Evolutionary conservation across 116 monocot genomes (phyloP).

Genomic region (Iris pallida): DNA sequence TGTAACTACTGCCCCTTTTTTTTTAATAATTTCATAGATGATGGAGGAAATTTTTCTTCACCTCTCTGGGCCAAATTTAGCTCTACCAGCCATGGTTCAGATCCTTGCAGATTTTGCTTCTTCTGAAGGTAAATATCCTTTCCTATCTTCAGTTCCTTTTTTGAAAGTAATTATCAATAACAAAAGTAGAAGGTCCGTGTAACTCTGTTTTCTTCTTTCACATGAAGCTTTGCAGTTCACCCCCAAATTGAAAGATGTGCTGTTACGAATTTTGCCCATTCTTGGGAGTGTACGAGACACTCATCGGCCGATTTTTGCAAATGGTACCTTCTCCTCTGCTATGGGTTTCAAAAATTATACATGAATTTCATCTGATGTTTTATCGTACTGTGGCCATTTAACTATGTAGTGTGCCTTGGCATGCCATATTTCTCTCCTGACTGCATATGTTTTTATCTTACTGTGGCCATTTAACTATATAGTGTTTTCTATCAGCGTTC

Average conservation of each 20-base stretch:
- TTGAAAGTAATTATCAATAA: conserved; percentile 2
- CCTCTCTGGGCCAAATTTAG: conserved; percentile 73
- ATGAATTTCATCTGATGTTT: no score
- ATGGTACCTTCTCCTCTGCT: conserved; percentile 50
- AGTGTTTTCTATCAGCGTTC: conserved; percentile 29
- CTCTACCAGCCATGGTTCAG: conserved; percentile 87
- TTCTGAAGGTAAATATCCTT: conserved; percentile 55
- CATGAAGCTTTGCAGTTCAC: no score
- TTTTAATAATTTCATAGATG: conserved; percentile 33
- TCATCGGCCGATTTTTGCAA: conserved; percentile 84
- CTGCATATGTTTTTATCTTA: not conserved
- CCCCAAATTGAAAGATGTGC: no score
- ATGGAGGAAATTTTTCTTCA: conserved; percentile 97
- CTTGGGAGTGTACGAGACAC: conserved; percentile 79
- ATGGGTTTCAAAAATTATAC: not conserved
- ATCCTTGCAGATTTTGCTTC: conserved; percentile 95
- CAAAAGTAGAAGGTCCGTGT: no score
- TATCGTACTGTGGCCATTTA: no score
- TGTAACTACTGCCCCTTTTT: not conserved
- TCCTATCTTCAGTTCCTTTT: conserved; percentile 14
- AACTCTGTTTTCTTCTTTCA: conserved; percentile 3
- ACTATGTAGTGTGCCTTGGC: no score
- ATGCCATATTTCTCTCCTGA: not conserved
- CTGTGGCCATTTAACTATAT: not conserved
- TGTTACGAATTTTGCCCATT: conserved; percentile 77